Evolutionary conservation across 805 yeast species (phyloP), one percentile per base, ranked within the genome.

Genomic region (Candida succiphila): DNA sequence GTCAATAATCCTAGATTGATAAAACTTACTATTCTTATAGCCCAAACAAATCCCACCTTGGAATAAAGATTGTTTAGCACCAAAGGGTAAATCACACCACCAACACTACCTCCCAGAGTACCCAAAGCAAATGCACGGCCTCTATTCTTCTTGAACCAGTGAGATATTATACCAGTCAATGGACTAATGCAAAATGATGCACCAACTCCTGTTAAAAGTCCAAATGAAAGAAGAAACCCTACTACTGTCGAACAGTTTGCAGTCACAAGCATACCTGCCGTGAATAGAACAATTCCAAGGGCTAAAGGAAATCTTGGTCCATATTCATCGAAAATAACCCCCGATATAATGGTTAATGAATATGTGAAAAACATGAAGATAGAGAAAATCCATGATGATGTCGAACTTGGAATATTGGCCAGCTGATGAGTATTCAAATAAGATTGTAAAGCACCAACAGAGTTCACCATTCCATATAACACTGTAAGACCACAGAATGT

Each of bases 321-420:
- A 31, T 64, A 60, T 37, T 65, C 54, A 44, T 75, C 83, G 43
- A 75, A 75, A 12, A 70, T 56, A 8, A 75, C 69, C 2, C 83
- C 87, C 8, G 69, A 62, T 19, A 74, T 51, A 22, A 73, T 58
- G 7, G 75, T 69, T 2, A 68, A 57, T 12, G 63, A 50, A 45
- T 68, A 73, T 9, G 69, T 58, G 20, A 75, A 48, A 22, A 70
- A 65, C 37, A 69, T 51, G 48, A 64, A 71, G 19, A 78, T 51
- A 2, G 85, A 75, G 42, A 78, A 78, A 21, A 78, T 67, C 84
- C 85, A 75, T 4, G 81, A 68, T 5, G 75, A 61, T 2, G 69
- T 53, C 2, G 78, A 63, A 2, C 72, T 58, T 5, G 63, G 49
- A 5, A 58, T 54, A 29, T 63, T 44, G 2, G 56, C 56, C 39